Evolutionary conservation across 441 rosid species (phyloP).

Genomic region (Brassica hybrid): DNA sequence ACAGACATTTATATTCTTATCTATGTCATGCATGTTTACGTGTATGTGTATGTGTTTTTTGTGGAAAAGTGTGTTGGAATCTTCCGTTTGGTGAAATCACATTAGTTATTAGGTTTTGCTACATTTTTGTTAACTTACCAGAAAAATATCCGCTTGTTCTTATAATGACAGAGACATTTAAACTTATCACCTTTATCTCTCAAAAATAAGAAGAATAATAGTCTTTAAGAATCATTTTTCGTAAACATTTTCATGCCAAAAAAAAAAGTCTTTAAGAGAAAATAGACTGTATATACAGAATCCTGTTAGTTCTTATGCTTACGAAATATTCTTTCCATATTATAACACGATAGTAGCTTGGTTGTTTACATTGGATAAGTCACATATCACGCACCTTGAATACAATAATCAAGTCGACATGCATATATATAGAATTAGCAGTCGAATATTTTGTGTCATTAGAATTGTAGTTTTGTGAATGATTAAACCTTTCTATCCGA

Average conservation of each 20-base stretch:
- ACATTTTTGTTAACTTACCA: slow-evolving; percentile 44
- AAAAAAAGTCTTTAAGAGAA: neutral
- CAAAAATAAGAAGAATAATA: neutral
- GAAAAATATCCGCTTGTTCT: slow-evolving; percentile 43
- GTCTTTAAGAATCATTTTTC: neutral
- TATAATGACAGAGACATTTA: slow-evolving; percentile 37
- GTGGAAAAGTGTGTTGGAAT: slow-evolving; percentile 45
- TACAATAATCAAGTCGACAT: slow-evolving; percentile 15
- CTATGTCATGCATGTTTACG: slow-evolving; percentile 41
- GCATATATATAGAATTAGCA: slow-evolving; percentile 30
- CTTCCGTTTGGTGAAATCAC: slow-evolving; percentile 46
- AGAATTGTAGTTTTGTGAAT: slow-evolving; percentile 40
- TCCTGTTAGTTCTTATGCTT: neutral
- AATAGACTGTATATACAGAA: neutral
- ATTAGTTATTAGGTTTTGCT: slow-evolving; percentile 44
- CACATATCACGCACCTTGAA: slow-evolving; percentile 13
- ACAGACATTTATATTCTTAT: slow-evolving; percentile 18
- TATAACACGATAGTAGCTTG: neutral
- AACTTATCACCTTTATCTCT: slow-evolving; percentile 20
- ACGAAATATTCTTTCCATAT: neutral
- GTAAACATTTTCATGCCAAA: too few relatives aligned
- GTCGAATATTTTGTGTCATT: slow-evolving; percentile 41
- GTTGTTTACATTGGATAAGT: neutral
- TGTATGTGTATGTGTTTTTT: slow-evolving; percentile 33
- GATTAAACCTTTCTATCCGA: slow-evolving; percentile 40